Evolutionary conservation across 768 basidiomycete species (phyloP), one percentile per base, ranked within the genome.

Genomic region (Trichaptum fuscoviolaceum): DNA sequence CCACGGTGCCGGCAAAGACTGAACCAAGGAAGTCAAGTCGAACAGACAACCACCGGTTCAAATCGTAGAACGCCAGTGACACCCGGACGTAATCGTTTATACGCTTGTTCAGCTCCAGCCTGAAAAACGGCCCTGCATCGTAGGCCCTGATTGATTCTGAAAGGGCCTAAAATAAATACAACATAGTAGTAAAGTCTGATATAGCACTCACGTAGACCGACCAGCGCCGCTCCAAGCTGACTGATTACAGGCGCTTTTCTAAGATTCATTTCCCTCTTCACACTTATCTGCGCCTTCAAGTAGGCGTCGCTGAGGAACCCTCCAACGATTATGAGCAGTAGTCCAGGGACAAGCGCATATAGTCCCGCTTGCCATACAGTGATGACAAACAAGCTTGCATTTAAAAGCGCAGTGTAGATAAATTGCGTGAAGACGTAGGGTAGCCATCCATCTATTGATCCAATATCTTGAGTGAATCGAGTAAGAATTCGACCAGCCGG

Each of bases 391-490:
- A 83, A 72, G 63, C 77, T 80, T 65, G 76, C 69, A 12, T 81
- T 3, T 70, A 84, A 71, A 7, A 70, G 65, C 34, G 75, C 77
- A 73, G 75, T 70, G 57, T 78, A 70, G 24, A 79, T 79, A 4
- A 76, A 58, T 9, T 77, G 63, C 63, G 65, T 66, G 2, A 63
- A 20, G 0, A 20, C 18, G 20, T 17, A 15, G 18, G 15, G 6
- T 0, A 42, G 18, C 23, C 20, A 52, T 4, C 2, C 20, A 7
- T 20, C 64, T 65, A 76, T 75, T 62, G 15, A 74, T 69, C 59
- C 76, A 77, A 90, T 87, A 71, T 91, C 89, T 64, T 87, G 84
- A 0, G 89, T 90, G 72, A 85, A 85, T 62, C 89, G 81, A 26
- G 87, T 77, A 57, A 90, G 84, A 63, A 92, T 83, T 5, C 89